Evolutionary conservation across 306 rosid genomes (phyloP).

Genomic region (Spatholobus suberectus): DNA sequence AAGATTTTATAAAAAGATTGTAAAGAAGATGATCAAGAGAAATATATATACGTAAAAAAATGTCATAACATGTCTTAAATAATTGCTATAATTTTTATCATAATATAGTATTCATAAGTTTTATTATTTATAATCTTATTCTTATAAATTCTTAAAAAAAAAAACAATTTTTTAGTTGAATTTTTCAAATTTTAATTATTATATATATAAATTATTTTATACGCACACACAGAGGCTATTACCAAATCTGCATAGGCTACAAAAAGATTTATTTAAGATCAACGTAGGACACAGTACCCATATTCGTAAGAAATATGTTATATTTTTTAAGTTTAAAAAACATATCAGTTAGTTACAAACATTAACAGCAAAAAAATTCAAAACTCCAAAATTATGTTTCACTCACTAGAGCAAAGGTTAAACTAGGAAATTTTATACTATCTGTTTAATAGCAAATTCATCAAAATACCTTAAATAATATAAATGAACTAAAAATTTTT

Average conservation of each 20-base stretch:
- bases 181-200: no score
- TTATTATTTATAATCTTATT: no score
- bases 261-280: neutral
- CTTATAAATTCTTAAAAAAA: no score
- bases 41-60: no score
- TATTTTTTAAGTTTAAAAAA: slow-evolving; percentile 71
- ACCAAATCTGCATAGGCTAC: neutral
- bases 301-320: slow-evolving; percentile 84
- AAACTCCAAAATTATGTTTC: neutral
- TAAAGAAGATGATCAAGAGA: no score
- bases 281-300: slow-evolving; percentile 63
- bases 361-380: neutral
- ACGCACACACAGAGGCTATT: no score
- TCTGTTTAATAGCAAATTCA: slow-evolving; percentile 4
- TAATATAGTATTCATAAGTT: no score
- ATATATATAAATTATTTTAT: no score
- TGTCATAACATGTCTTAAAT: no score
- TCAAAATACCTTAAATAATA: neutral
- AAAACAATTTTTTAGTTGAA: no score
- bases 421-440: neutral
- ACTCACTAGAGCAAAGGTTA: neutral
- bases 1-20: no score
- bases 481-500: neutral
- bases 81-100: no score
- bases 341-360: slow-evolving; percentile 31